These are phyloP conservation scores for Xylariales sp. DNA, from an alignment of 2,329 filamentous ascomycete genomes.

Conservation along the genomic window DNA sequence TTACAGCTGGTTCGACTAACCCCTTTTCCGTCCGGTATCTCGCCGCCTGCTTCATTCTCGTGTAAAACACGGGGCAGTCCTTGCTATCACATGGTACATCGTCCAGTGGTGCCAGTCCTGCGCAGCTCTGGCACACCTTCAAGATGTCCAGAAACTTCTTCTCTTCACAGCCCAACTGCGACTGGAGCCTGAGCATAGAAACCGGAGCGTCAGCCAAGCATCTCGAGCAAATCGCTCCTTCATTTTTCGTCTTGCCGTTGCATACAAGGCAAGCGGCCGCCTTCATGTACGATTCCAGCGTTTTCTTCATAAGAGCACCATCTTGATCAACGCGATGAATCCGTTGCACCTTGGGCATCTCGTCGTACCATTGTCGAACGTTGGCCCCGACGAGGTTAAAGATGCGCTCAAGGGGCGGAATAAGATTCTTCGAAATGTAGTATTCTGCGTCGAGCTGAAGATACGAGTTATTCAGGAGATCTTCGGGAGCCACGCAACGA, in stretches of 20 bases:
- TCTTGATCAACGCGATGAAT: conserved; percentile 56
- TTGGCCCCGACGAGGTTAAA: conserved; percentile 95
- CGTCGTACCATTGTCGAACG: conserved; percentile 86
- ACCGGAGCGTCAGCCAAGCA: conserved; percentile 53
- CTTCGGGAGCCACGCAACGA: conserved; percentile 84
- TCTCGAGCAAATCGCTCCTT: conserved; percentile 46
- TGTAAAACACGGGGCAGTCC: conserved; percentile 92
- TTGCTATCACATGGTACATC: conserved; percentile 83
- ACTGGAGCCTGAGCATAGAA: conserved; percentile 61
- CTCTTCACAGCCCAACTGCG: conserved; percentile 59
- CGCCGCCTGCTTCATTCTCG: conserved; percentile 58
- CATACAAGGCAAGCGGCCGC: conserved; percentile 77
- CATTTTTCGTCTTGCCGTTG: conserved; percentile 43
- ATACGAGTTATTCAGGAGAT: conserved; percentile 70
- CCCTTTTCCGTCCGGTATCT: conserved; percentile 37
- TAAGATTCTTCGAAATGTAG: conserved; percentile 93
- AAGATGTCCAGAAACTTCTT: conserved; percentile 59
- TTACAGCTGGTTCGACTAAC: conserved; percentile 30
- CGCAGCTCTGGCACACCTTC: conserved; percentile 74
- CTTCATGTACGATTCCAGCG: conserved; percentile 91
- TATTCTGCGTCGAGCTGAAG: conserved; percentile 88
- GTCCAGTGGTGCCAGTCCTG: conserved; percentile 66
- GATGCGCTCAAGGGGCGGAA: conserved; percentile 90
- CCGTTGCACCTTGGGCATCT: conserved; percentile 88
- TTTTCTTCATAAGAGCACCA: conserved; percentile 50